Conservation (phyloP, 306 rosid genomes). For the Lathyrus tuberosus region DNA sequence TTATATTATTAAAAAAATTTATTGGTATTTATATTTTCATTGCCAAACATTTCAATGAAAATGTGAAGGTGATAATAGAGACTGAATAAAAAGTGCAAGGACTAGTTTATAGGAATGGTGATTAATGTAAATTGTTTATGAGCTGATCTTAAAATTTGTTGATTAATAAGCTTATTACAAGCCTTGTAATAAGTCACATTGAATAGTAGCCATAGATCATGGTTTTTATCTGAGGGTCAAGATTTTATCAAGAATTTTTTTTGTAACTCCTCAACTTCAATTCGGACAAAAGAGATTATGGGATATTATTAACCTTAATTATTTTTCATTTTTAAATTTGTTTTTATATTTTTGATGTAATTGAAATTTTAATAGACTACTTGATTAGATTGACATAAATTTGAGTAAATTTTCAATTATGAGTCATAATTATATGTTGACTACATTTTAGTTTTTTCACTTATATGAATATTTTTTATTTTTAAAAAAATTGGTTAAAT, state of each 20-base stretch:
- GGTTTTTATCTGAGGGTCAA: constrained; percentile 46
- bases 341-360: neutral
- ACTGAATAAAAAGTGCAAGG: constrained; percentile 21
- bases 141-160: constrained; percentile 12
- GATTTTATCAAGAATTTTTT: constrained; percentile 23
- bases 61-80: neutral
- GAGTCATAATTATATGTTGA: constrained; percentile 25
- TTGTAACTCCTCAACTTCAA: constrained; percentile 71
- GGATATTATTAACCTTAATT: constrained; percentile 40
- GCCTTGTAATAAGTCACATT: constrained; percentile 54
- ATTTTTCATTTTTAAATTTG: neutral
- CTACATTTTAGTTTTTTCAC: neutral
- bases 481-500: neutral
- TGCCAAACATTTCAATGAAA: constrained; percentile 44
- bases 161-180: constrained; percentile 45
- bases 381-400: constrained; percentile 33
- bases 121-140: constrained; percentile 18
- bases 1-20: too few relatives aligned
- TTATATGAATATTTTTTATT: neutral
- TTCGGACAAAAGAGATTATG: constrained; percentile 53
- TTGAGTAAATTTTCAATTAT: constrained; percentile 35
- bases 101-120: constrained; percentile 24
- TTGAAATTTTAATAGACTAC: constrained; percentile 29
- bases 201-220: constrained; percentile 42
- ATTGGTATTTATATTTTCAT: constrained; percentile 32